phyloP scores from a whole-genome alignment of 2,329 filamentous ascomycete genomes.

The Plenodomus lindquistii region DNA sequence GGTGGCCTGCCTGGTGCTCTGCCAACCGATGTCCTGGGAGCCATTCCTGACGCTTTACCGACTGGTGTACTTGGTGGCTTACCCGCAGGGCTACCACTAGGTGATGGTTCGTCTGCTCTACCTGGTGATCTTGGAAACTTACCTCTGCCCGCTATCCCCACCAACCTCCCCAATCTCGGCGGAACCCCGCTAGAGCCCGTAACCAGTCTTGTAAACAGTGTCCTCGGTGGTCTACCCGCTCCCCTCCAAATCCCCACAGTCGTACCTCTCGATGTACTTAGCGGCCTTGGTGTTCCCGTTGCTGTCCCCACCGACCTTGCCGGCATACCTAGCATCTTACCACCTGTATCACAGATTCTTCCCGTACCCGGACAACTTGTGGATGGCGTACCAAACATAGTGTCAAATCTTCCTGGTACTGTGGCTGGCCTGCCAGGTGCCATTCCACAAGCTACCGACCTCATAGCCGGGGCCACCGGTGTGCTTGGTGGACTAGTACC shows the following conservation, averaged over 20 bases:
- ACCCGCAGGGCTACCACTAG: not conserved
- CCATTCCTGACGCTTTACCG: not conserved
- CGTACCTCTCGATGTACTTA: not conserved
- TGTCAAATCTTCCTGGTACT: no score
- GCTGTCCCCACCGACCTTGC: not conserved
- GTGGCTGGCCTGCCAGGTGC: not conserved
- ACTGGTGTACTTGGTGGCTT: not conserved
- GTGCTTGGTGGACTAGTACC: no score
- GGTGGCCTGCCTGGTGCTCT: not conserved
- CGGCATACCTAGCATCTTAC: no score
- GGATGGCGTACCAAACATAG: no score
- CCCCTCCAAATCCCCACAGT: not conserved
- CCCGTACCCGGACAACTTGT: no score
- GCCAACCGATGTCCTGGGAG: not conserved
- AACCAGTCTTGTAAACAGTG: not conserved
- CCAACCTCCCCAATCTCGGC: not conserved
- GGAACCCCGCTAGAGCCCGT: not conserved
- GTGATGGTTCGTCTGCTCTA: not conserved
- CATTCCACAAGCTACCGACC: not conserved
- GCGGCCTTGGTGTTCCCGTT: not conserved
- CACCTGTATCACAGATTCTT: not conserved
- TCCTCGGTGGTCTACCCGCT: constrained; percentile 1
- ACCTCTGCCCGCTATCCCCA: not conserved
- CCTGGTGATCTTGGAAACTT: not conserved
- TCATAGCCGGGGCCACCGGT: no score